Evolutionary conservation across 352 stramenopile genomes (phyloP), one percentile per base, ranked within the genome.

Genomic region (Lagenidium sp.): DNA sequence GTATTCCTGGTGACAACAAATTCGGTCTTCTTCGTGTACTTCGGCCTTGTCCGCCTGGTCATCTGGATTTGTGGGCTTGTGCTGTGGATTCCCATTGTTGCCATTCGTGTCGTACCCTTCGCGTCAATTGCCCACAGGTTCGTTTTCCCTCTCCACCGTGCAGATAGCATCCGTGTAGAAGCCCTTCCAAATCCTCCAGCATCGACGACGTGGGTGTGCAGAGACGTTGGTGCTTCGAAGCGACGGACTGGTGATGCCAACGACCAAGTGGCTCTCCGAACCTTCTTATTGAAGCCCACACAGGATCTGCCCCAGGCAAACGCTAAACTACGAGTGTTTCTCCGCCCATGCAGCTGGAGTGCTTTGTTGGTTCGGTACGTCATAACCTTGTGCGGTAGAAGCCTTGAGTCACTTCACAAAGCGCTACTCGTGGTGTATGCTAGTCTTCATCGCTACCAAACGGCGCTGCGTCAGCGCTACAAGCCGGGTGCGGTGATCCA

Each of bases 1-100:
- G 65, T 93, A 18, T 97, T 98, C 64, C 55, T 97, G 20, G 92
- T 95, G 39, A 96, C 91, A 8, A 98, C 93, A 15, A 85, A 96
- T 39, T 59, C 94, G 23, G 86, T 97, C 0, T 97, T 97, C 60
- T 94, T 97, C 57, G 68, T 85, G 6, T 97, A 95, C 53, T 97
- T 97, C 63, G 66, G 73, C 5, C 60, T 88, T 4, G 70, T 95
- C 18, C 77, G 81, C 6, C 52, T 77, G 11, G 53, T 53, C 1
- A 63, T 90, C 30, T 62, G 74, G 37, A 6, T 59, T 1, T 23
- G 63, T 8, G 57, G 60, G 21, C 29, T 63, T 5, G n/a, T 59
- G 16, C 53, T 88, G 2, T 85, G 69, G 69, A 12, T 76, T 1
- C 69, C 73, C 8, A 66, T 84, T 29, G 67, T 82, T 4, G n/a